These are phyloP conservation scores for Phytopythium cucurbitacearum DNA, from an alignment of 352 stramenopile species.

Conservation along the genomic window DNA sequence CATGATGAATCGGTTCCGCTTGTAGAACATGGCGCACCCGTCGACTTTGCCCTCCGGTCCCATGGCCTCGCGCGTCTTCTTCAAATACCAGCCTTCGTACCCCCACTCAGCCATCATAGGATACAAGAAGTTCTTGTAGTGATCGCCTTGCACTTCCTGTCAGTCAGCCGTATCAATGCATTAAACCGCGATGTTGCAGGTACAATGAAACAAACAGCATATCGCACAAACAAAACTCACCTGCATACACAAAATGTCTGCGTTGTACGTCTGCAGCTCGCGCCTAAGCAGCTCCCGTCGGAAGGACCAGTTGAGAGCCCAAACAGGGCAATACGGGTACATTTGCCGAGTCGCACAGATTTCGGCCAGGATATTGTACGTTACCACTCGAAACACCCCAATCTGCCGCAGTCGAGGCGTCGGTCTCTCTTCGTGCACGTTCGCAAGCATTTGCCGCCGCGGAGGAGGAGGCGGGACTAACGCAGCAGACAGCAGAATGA, in stretches of 20 bases:
- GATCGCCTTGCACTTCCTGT: constrained; percentile 98
- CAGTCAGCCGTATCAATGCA: constrained; percentile 1
- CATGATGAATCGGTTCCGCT: constrained; percentile 84
- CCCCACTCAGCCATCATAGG: constrained; percentile 93
- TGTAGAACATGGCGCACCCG: constrained; percentile 98
- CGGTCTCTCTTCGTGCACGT: constrained; percentile 70
- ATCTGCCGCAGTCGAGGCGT: constrained; percentile 74
- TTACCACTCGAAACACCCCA: constrained; percentile 79
- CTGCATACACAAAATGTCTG: constrained; percentile 96
- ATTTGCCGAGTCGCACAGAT: constrained; percentile 90
- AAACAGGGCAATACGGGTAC: constrained; percentile 97
- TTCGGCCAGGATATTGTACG: constrained; percentile 91
- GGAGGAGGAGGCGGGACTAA: constrained; percentile 73
- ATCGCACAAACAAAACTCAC: constrained; percentile 5
- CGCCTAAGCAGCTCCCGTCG: constrained; percentile 87
- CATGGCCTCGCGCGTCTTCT: constrained; percentile 98
- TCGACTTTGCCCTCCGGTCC: constrained; percentile 97
- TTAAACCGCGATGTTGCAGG: background rate
- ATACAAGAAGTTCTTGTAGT: constrained; percentile 97
- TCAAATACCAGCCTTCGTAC: constrained; percentile 97
- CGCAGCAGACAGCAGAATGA: constrained; percentile 7
- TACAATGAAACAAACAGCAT: background rate
- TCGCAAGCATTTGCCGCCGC: constrained; percentile 78
- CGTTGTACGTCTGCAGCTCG: constrained; percentile 89
- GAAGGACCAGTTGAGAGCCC: constrained; percentile 97